Evolutionary conservation across 345 rosid species (phyloP).

Genomic region (Melaleuca alternifolia): DNA sequence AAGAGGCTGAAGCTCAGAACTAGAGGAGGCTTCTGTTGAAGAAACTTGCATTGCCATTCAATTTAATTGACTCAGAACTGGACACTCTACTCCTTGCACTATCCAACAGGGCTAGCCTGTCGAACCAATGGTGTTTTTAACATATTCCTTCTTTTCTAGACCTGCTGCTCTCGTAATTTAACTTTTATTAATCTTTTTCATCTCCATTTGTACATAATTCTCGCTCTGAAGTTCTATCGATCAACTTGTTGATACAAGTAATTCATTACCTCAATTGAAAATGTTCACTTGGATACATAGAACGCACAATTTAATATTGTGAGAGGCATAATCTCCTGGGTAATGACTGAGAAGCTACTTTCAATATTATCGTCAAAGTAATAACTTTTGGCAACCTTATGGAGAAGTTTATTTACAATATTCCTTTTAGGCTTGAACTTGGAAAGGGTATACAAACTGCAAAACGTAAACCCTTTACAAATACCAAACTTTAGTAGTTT

Average conservation of each 20-base stretch:
- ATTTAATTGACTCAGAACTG: not conserved
- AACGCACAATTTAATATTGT: not conserved
- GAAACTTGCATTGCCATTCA: not conserved
- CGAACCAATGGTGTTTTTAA: not conserved
- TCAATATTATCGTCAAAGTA: not conserved
- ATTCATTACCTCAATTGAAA: not conserved
- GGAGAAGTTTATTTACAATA: not conserved
- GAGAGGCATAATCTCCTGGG: not conserved
- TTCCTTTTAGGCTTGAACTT: not conserved
- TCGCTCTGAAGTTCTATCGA: not conserved
- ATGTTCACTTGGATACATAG: not conserved
- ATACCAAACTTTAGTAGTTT: not conserved
- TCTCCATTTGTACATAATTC: not conserved
- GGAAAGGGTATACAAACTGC: not conserved
- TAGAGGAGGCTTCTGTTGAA: conserved; percentile 1
- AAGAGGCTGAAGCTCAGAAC: conserved; percentile 37
- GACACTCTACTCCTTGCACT: not conserved
- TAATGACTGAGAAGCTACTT: not conserved
- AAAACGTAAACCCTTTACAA: not conserved
- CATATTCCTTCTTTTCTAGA: not conserved
- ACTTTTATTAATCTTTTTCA: not conserved
- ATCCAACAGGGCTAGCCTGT: not conserved
- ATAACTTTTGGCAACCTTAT: not conserved
- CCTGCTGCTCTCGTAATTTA: not conserved
- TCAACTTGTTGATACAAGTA: not conserved